Evolutionary conservation across 345 rosid genomes (phyloP).

Genomic region (Viola odorata): DNA sequence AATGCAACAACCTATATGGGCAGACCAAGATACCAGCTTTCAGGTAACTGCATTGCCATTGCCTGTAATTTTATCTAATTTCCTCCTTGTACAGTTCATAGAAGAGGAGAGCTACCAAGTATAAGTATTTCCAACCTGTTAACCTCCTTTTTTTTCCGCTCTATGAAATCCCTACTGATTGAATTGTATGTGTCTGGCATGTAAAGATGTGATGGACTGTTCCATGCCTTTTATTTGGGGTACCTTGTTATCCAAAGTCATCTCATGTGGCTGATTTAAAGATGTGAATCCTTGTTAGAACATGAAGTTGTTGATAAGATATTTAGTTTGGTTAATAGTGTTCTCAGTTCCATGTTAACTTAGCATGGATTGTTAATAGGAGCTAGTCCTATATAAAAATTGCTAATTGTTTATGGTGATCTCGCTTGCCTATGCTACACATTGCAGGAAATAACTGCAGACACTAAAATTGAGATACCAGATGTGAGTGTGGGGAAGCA

Average conservation of each 20-base stretch:
- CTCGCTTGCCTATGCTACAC: neutral
- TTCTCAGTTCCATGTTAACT: neutral
- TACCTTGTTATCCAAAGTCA: neutral
- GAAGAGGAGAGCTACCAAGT: neutral
- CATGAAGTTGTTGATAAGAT: neutral
- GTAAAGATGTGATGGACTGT: neutral
- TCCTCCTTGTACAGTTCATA: neutral
- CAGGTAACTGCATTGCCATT: slow-evolving; percentile 42
- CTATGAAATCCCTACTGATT: neutral
- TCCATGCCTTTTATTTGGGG: neutral
- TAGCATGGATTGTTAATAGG: neutral
- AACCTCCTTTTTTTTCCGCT: neutral
- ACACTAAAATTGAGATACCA: slow-evolving; percentile 56
- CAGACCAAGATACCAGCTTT: slow-evolving; percentile 63
- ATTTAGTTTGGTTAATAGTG: too few relatives aligned
- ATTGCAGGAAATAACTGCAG: slow-evolving; percentile 71
- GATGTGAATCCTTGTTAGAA: neutral
- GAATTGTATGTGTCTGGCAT: neutral
- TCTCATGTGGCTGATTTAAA: neutral
- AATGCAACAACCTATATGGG: slow-evolving; percentile 67
- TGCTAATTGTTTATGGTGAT: neutral
- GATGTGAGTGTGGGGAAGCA: slow-evolving; percentile 49
- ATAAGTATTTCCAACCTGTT: neutral
- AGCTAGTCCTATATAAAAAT: neutral
- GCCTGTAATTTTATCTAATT: neutral